Base-by-base conservation (phyloP, 371 early-diverging fungal species). In the Syncephalastrum racemosum region DNA sequence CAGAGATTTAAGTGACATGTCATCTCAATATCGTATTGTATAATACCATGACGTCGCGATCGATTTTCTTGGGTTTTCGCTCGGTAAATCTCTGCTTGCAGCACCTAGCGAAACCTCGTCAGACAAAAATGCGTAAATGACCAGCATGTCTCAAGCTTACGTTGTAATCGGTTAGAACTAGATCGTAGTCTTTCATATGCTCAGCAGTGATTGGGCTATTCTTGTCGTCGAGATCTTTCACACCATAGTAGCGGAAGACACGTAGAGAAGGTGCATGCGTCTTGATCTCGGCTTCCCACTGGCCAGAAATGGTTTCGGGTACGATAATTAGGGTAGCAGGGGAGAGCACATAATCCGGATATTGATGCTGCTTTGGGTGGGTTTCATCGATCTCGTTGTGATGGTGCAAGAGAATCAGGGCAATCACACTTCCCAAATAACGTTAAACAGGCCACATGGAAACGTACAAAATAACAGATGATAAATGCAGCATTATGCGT, bases 311-410 rank as follows among this genome's bases (percentile, higher is more conserved):
- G 4, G 83, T 60, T 0, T 66, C 53, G 24, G 90, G 88, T 8
- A 84, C 76, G 27, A 90, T 82, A 47, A 90, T 78, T 31, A 90
- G 64, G 1, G 90, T 90, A 1, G 85, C 77, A 13, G 76, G 66
- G 1, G 58, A 51, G n/a, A 62, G 50, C 3, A 70, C 22, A 10
- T 53, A 54, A 40, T 49, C 36, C 12, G 14, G 60, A 20, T 27
- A 15, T n/a, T 22, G 15, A n/a, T 40, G 14, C 10, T 36, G 43
- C 36, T 43, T 27, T 45, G 52, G 52, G 41, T 50, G 54, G 24
- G 36, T 44, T 6, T n/a, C 41, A 42, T 45, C 40, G 46, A 20
- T n/a, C 23, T 10, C 40, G 45, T 60, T 41, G 23, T 45, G 59
- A 4, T 48, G 63, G 48, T 80, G 73, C 15, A 75, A 58, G 4